Conservation (phyloP, 2,329 filamentous ascomycete genomes). For the Colletotrichum sp. region DNA sequence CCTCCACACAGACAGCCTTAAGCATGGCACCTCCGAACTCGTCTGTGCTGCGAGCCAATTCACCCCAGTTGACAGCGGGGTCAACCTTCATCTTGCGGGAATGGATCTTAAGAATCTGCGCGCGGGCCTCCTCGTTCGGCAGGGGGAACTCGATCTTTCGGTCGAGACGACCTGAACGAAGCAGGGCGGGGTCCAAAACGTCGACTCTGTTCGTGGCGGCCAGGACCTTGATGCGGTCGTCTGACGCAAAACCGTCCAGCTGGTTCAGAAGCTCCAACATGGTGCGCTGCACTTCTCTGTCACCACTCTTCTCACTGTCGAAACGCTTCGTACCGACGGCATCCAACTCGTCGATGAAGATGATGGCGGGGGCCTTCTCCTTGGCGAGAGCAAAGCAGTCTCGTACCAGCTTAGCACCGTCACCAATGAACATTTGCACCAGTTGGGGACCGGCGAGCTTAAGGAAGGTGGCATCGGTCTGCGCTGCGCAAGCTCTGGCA, state of each 20-base stretch:
- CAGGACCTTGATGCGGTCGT: constrained; percentile 95
- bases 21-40: constrained; percentile 98
- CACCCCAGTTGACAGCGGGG: constrained; percentile 91
- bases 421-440: constrained; percentile 99
- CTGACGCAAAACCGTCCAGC: constrained; percentile 95
- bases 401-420: constrained; percentile 95
- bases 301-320: constrained; percentile 97
- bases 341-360: constrained; percentile 99
- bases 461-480: constrained; percentile 98
- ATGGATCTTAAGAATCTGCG: constrained; percentile 97
- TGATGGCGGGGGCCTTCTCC: constrained; percentile 98
- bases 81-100: constrained; percentile 98
- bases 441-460: constrained; percentile 97
- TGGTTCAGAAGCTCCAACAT: constrained; percentile 99
- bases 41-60: constrained; percentile 94
- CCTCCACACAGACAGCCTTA: constrained; percentile 98
- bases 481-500: constrained; percentile 93
- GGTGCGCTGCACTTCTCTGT: constrained; percentile 96
- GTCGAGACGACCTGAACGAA: constrained; percentile 91
- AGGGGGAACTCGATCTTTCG: constrained; percentile 98
- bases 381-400: constrained; percentile 98
- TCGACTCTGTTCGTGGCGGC: constrained; percentile 95
- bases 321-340: constrained; percentile 99
- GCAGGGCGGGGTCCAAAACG: constrained; percentile 87
- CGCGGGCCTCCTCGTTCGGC: constrained; percentile 95